These are phyloP conservation scores for Globisporangium middletonii DNA, from an alignment of 352 stramenopile genomes.

Conservation along the genomic window DNA sequence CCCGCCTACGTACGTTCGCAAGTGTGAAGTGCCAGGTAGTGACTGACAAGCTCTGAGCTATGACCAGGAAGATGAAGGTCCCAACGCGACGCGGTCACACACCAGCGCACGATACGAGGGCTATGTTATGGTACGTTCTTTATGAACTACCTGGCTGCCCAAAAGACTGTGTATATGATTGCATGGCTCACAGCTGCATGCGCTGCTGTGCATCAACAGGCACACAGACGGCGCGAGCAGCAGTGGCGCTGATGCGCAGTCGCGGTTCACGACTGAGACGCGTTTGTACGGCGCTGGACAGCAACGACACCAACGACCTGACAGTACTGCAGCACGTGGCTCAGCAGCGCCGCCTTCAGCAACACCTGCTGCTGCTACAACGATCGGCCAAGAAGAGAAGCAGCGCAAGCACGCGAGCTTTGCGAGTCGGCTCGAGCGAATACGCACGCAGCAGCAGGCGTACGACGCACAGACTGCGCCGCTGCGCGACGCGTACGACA, in stretches of 20 bases:
- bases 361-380: not conserved
- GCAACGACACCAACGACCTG: slow-evolving; percentile 3
- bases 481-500: slow-evolving; percentile 20
- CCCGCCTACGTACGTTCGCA: not conserved
- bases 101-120: slow-evolving; percentile 29
- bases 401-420: slow-evolving; percentile 30
- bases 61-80: slow-evolving; percentile 22
- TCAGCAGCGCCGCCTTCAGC: not conserved
- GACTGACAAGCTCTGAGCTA: too few relatives aligned
- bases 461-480: slow-evolving; percentile 24
- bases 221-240: slow-evolving; percentile 1
- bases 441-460: slow-evolving; percentile 29
- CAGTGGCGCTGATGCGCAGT: not conserved
- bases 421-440: slow-evolving; percentile 28
- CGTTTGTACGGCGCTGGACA: slow-evolving; percentile 31
- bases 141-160: not conserved
- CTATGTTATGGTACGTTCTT: slow-evolving; percentile 19
- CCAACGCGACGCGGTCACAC: slow-evolving; percentile 37
- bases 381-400: slow-evolving; percentile 46
- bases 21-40: not conserved
- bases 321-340: not conserved
- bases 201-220: not conserved
- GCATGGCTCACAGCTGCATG: not conserved
- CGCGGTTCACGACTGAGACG: slow-evolving; percentile 34
- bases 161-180: not conserved